A percentile compares a stretch with the other conserved stretches of the same genome.
phyloP scores from a whole-genome alignment of 306 rosid species.

The Inga oerstediana region DNA sequence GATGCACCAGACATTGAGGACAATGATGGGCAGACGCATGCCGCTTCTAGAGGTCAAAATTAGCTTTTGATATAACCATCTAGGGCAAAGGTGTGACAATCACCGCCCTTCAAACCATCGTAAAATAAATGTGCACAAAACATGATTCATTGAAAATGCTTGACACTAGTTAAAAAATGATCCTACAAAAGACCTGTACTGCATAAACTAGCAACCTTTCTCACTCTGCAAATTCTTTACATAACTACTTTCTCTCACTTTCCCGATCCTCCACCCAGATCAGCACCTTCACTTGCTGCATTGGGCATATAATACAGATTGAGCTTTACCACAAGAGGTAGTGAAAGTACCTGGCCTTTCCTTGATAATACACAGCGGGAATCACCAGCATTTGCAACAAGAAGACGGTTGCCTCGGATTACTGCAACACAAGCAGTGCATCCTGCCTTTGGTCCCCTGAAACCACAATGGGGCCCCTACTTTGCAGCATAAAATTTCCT shows the following conservation, averaged over 20 bases:
- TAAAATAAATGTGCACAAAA: neutral
- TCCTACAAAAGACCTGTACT: conserved; percentile 6
- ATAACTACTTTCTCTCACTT: neutral
- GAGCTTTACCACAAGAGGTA: conserved; percentile 14
- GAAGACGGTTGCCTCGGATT: conserved; percentile 62
- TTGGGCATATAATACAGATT: conserved; percentile 13
- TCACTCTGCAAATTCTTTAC: conserved; percentile 4
- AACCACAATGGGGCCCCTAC: conserved; percentile 97
- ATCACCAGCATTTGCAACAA: conserved; percentile 98
- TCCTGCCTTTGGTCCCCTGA: conserved; percentile 83
- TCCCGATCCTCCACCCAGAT: neutral
- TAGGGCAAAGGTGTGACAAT: neutral
- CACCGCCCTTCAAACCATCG: conserved; percentile 4
- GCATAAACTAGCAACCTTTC: conserved; percentile 19
- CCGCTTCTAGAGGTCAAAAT: conserved; percentile 18
- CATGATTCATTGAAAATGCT: neutral
- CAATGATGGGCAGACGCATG: neutral
- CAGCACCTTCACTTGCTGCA: conserved; percentile 13
- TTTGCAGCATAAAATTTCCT: conserved; percentile 41
- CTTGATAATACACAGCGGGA: conserved; percentile 91
- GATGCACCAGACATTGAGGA: neutral
- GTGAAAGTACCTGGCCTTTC: conserved; percentile 81
- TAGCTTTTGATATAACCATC: neutral
- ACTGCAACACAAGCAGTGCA: conserved; percentile 95
- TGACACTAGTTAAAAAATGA: conserved; percentile 8